phyloP scores from a whole-genome alignment of 2,329 filamentous ascomycete species.

The Fusarium sp. region DNA sequence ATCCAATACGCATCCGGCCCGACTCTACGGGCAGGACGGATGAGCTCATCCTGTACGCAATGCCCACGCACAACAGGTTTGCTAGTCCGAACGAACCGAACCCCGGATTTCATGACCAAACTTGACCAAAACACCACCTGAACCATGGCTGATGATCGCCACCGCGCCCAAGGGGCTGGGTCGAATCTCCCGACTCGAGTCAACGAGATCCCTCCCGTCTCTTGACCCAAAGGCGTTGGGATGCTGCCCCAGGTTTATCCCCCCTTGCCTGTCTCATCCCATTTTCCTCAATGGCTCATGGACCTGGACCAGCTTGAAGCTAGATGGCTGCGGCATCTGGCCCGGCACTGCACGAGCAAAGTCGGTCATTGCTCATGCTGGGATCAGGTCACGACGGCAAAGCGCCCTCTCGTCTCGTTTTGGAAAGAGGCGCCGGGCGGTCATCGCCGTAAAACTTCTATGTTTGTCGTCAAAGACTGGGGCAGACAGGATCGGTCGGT shows the following conservation, averaged over 20 bases:
- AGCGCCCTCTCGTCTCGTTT: slow-evolving; percentile 11
- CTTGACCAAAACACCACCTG: slow-evolving; percentile 3
- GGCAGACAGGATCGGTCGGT: neutral
- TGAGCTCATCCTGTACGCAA: slow-evolving; percentile 4
- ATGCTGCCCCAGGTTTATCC: neutral
- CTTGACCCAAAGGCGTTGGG: neutral
- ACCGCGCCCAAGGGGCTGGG: slow-evolving; percentile 16
- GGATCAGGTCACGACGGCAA: slow-evolving; percentile 12
- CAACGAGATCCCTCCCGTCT: slow-evolving; percentile 4
- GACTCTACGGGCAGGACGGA: slow-evolving; percentile 1
- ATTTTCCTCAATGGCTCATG: neutral
- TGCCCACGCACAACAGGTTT: neutral
- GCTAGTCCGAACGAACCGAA: slow-evolving; percentile 9
- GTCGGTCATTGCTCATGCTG: slow-evolving; percentile 1
- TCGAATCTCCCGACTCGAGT: slow-evolving; percentile 8
- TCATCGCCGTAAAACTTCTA: slow-evolving; percentile 25
- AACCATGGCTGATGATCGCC: slow-evolving; percentile 12
- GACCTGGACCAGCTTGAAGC: neutral
- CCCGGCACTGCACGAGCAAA: slow-evolving; percentile 6
- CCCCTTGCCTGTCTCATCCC: neutral
- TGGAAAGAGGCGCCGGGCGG: slow-evolving; percentile 32
- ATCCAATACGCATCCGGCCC: slow-evolving; percentile 22
- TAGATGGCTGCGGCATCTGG: neutral
- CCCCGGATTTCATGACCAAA: slow-evolving; percentile 14
- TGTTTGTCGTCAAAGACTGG: slow-evolving; percentile 12